phyloP scores from a whole-genome alignment of 1,139 yeast species.

The Blastobotrys apis region DNA sequence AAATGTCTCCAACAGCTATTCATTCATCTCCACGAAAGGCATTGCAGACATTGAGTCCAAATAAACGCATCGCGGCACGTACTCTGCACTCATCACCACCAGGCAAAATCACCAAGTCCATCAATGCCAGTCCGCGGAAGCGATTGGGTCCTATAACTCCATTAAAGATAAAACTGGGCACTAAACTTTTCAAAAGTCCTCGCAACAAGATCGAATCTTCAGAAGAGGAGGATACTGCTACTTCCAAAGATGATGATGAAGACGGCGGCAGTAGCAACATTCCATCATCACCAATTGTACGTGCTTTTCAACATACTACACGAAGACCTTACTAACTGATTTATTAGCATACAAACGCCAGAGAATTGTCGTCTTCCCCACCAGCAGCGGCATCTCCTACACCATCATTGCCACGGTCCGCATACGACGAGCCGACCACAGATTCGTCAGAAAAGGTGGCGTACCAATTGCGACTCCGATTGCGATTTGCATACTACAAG shows the following conservation, averaged over 20 bases:
- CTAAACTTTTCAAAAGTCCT: too few species aligned
- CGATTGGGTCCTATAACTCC: background rate
- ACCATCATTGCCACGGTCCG: background rate
- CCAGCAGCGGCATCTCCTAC: too few species aligned
- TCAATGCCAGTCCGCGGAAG: background rate
- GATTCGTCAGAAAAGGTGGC: slow-evolving; percentile 38
- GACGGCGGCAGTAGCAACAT: too few species aligned
- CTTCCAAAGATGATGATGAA: too few species aligned
- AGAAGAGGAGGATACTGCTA: background rate
- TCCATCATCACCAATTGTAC: slow-evolving; percentile 1
- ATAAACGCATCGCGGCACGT: background rate
- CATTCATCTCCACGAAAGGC: slow-evolving; percentile 5
- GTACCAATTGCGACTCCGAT: slow-evolving; percentile 60
- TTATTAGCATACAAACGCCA: too few species aligned
- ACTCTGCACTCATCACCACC: background rate
- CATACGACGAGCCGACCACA: background rate
- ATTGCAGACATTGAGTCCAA: slow-evolving; percentile 1
- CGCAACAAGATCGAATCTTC: too few species aligned
- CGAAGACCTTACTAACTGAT: background rate
- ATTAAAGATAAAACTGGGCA: background rate
- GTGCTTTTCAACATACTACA: background rate
- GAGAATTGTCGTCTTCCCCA: too few species aligned
- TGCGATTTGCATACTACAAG: slow-evolving; percentile 76
- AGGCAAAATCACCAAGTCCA: background rate
- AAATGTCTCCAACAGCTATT: background rate